phyloP scores from a whole-genome alignment of 106 monocot genomes.

The Dioscorea zingiberensis region DNA sequence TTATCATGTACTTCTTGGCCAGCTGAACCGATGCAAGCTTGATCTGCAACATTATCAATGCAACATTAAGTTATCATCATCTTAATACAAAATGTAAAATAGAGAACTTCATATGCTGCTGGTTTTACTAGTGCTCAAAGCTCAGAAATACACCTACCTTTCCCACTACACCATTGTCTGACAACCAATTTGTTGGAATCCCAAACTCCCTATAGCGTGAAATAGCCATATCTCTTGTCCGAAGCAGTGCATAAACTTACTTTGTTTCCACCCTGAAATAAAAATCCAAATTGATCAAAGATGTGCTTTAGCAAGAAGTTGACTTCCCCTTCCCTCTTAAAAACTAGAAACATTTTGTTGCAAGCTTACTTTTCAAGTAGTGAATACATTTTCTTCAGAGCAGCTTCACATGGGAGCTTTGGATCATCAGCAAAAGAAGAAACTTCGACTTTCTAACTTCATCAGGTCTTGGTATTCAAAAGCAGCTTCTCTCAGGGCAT shows the following conservation, averaged over 20 bases:
- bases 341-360: too few relatives aligned
- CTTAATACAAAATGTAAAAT: too few relatives aligned
- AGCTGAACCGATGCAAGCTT: too few relatives aligned
- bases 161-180: conserved; percentile 72
- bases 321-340: too few relatives aligned
- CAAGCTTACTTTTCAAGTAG: conserved; percentile 82
- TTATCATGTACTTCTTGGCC: too few relatives aligned
- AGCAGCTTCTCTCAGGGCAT: conserved; percentile 86
- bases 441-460: conserved; percentile 69
- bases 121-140: too few relatives aligned
- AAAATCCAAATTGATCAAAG: too few relatives aligned
- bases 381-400: conserved; percentile 92
- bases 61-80: too few relatives aligned
- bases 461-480: conserved; percentile 84
- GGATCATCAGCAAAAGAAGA: conserved; percentile 68
- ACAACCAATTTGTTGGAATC: conserved; percentile 81
- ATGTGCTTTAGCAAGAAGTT: too few relatives aligned
- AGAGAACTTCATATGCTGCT: too few relatives aligned
- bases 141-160: conserved; percentile 44
- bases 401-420: conserved; percentile 62
- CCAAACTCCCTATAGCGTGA: conserved; percentile 83
- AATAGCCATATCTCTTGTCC: conserved; percentile 83
- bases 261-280: conserved; percentile 72
- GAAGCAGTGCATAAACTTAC: conserved; percentile 81
- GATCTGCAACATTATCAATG: too few relatives aligned